Evolutionary conservation across 495 filamentous ascomycete genomes (phyloP).

Genomic region (Xylaria intraflava): DNA sequence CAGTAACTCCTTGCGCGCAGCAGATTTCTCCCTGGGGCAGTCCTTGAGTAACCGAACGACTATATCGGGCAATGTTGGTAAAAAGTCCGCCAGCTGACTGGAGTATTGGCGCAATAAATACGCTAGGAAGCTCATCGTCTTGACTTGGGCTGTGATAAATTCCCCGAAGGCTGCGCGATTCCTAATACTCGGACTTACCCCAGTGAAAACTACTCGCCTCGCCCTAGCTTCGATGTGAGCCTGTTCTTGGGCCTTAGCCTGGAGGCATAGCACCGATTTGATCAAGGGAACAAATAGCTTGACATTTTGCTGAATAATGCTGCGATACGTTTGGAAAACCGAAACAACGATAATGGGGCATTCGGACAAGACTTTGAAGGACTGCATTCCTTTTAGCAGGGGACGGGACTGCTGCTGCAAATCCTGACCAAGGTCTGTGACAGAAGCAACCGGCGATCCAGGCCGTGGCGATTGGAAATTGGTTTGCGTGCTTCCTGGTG

Average conservation of each 20-base stretch:
- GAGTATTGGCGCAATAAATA: constrained; percentile 88
- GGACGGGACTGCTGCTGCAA: constrained; percentile 70
- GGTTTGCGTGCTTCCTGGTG: constrained; percentile 65
- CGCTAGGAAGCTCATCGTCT: constrained; percentile 98
- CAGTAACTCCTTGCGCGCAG: constrained; percentile 86
- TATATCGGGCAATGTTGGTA: constrained; percentile 80
- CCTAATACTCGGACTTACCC: constrained; percentile 89
- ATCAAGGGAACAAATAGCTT: constrained; percentile 90
- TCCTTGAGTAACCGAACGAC: constrained; percentile 89
- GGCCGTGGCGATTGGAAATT: constrained; percentile 76
- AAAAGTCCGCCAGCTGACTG: constrained; percentile 80
- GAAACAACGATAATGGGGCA: constrained; percentile 99
- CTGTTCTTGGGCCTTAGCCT: constrained; percentile 89
- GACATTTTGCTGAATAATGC: constrained; percentile 73
- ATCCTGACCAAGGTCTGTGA: constrained; percentile 66
- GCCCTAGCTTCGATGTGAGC: constrained; percentile 78
- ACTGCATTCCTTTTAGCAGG: constrained; percentile 87
- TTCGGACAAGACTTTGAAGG: constrained; percentile 96
- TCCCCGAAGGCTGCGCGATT: constrained; percentile 94
- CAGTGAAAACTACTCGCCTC: constrained; percentile 75
- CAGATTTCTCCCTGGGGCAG: constrained; percentile 88
- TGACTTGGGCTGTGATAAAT: constrained; percentile 95
- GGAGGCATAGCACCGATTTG: constrained; percentile 78
- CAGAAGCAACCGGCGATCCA: constrained; percentile 77
- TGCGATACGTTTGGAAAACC: constrained; percentile 87